Base-by-base conservation (phyloP, 2,329 filamentous ascomycete genomes). In the Westerdykella sp. region DNA sequence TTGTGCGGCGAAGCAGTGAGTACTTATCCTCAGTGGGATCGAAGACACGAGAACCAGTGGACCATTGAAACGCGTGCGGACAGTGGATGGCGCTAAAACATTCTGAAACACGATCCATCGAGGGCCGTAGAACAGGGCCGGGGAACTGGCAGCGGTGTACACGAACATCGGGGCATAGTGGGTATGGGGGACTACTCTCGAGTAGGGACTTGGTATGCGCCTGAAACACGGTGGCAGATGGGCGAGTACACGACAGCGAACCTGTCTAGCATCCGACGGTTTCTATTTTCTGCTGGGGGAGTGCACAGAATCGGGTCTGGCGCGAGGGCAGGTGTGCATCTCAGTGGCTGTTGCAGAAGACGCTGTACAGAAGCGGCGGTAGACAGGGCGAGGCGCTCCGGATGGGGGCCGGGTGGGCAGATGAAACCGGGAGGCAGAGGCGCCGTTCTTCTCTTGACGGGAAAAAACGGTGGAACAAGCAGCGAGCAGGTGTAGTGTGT, bases 71-170 rank as follows among this genome's bases (percentile, higher is more conserved):
- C 51, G 46, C 50, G 37, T 30, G 34, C 38, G 30, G 38, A 49
- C 46, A 28, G 53, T 21, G 18, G 18, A 49, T 53, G 53, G 62
- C 65, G 62, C 57, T 55, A 62, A 56, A 59, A 60, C 56, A 63
- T 42, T 45, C 50, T 66, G 65, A 68, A 68, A 68, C 65, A 62
- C 57, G 59, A 64, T 62, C 39, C 56, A 59, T 57, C 57, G 55
- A 57, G 56, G 52, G 48, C 56, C 58, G 51, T 43, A 44, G 47
- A 51, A 48, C 46, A 46, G 56, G 56, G 41, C 50, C 47, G 50
- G 50, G 42, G 55, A 28, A 51, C 45, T 46, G 54, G 47, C 52
- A 41, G 57, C 56, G 56, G 56, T 59, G 25, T 35, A 18, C 9
- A 13, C 6, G 32, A 9, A 13, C 5, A 18, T 35, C 53, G 59